Conservation (phyloP, 768 basidiomycete genomes). For the Boletus reticulatus region DNA sequence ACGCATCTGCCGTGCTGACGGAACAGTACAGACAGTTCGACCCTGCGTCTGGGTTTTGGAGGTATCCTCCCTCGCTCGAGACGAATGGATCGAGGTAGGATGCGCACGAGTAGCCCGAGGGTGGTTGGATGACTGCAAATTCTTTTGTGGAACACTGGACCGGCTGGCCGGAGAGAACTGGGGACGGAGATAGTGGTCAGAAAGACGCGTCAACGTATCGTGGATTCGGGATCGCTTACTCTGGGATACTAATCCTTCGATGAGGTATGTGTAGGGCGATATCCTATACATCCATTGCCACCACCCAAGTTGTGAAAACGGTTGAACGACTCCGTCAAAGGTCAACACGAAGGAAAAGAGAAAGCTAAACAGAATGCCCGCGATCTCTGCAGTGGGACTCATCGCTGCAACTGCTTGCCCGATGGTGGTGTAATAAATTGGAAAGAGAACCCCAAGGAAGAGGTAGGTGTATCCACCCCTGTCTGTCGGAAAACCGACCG, state of each 20-base stretch:
- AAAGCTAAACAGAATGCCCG: conserved; percentile 55
- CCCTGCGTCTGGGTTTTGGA: conserved; percentile 39
- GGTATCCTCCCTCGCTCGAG: conserved; percentile 42
- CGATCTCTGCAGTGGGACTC: conserved; percentile 58
- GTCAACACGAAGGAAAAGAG: conserved; percentile 62
- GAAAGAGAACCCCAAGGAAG: conserved; percentile 51
- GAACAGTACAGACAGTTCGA: conserved; percentile 54
- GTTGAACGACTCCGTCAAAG: conserved; percentile 73
- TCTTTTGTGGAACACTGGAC: conserved; percentile 63
- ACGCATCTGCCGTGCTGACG: conserved; percentile 55
- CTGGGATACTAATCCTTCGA: conserved; percentile 46
- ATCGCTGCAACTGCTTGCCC: conserved; percentile 61
- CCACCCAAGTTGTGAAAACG: conserved; percentile 58
- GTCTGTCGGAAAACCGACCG: conserved; percentile 54
- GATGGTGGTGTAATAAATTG: conserved; percentile 61
- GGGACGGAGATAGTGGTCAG: neutral
- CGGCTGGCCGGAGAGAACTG: conserved; percentile 46
- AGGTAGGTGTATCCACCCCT: conserved; percentile 63
- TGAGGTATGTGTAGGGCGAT: conserved; percentile 55
- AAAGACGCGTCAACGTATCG: neutral
- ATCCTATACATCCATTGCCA: conserved; percentile 70
- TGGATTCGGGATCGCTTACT: conserved; percentile 35
- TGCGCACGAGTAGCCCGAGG: conserved; percentile 45
- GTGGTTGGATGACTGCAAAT: conserved; percentile 51
- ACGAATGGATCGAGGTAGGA: conserved; percentile 46